A percentile compares a stretch with the other conserved stretches of the same genome.
Conservation (phyloP, 306 rosid species). For the Benincasa hispida region DNA sequence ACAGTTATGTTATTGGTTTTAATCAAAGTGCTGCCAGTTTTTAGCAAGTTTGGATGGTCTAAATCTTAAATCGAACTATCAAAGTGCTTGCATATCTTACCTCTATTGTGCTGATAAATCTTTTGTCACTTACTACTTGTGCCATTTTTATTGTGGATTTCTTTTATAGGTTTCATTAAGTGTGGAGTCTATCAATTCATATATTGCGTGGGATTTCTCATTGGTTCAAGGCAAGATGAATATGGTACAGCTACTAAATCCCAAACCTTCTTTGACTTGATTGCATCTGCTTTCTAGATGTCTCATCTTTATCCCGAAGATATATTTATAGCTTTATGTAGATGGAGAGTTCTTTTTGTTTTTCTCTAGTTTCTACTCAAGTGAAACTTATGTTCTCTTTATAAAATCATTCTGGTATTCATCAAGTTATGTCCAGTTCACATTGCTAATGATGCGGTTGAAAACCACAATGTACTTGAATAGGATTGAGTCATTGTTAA, state of each 20-base stretch:
- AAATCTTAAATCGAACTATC: neutral
- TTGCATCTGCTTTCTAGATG: neutral
- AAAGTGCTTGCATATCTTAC: neutral
- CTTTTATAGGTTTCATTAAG: constrained; percentile 50
- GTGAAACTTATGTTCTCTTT: neutral
- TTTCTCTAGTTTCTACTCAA: neutral
- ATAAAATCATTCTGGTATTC: neutral
- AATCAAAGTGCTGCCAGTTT: neutral
- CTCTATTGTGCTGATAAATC: neutral
- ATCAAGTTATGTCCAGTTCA: neutral
- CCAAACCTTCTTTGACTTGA: constrained; percentile 8
- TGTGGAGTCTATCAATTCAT: constrained; percentile 74
- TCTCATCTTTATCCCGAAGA: neutral
- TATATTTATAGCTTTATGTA: neutral
- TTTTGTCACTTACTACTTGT: neutral
- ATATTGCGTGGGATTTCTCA: constrained; percentile 96
- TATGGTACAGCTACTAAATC: constrained; percentile 47
- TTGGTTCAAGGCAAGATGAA: constrained; percentile 77
- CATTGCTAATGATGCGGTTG: neutral
- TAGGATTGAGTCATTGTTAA: neutral
- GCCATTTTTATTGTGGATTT: constrained; percentile 1
- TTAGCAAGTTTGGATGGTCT: neutral
- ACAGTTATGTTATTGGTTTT: neutral
- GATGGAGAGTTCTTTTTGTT: neutral
- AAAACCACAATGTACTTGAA: neutral